Conservation (phyloP, 1,284 basidiomycete genomes). For the Vanrija humicola region DNA sequence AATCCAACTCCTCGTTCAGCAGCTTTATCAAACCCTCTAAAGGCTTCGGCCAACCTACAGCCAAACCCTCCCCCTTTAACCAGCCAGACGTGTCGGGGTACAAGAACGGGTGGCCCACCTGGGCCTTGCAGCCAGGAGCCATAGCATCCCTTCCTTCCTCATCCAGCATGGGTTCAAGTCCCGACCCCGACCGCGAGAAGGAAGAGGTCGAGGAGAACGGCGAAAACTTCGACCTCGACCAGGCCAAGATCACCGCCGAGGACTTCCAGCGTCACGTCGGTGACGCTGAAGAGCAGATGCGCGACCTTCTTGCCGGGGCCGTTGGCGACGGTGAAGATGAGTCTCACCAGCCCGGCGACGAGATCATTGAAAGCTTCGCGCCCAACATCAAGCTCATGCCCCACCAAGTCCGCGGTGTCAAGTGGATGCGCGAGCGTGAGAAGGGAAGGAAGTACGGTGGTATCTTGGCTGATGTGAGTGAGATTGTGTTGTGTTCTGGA, state of each 20-base stretch:
- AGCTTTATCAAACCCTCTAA: no score
- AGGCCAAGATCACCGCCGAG: conserved; percentile 28
- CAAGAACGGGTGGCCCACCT: conserved; percentile 23
- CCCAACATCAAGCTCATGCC: conserved; percentile 68
- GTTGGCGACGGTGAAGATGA: conserved; percentile 48
- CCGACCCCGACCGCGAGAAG: background rate
- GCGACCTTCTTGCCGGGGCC: conserved; percentile 50
- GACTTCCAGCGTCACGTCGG: conserved; percentile 32
- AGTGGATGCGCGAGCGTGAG: conserved; percentile 86
- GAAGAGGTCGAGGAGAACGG: conserved; percentile 23
- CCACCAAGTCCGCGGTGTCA: conserved; percentile 75
- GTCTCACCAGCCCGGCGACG: conserved; percentile 55
- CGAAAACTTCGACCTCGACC: conserved; percentile 40
- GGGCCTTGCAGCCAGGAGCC: conserved; percentile 12
- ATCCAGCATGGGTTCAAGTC: background rate
- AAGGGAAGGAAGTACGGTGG: conserved; percentile 73
- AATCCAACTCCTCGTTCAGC: no score
- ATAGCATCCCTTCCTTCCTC: background rate
- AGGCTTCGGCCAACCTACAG: background rate
- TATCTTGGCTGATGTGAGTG: conserved; percentile 81
- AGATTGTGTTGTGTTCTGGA: background rate
- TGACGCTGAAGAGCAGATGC: conserved; percentile 57
- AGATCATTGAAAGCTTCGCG: conserved; percentile 67
- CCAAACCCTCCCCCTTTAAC: background rate
- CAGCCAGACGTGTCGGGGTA: conserved; percentile 14